Evolutionary conservation across 441 rosid species (phyloP), one percentile per base, ranked within the genome.

Genomic region (Lepidium campestre): DNA sequence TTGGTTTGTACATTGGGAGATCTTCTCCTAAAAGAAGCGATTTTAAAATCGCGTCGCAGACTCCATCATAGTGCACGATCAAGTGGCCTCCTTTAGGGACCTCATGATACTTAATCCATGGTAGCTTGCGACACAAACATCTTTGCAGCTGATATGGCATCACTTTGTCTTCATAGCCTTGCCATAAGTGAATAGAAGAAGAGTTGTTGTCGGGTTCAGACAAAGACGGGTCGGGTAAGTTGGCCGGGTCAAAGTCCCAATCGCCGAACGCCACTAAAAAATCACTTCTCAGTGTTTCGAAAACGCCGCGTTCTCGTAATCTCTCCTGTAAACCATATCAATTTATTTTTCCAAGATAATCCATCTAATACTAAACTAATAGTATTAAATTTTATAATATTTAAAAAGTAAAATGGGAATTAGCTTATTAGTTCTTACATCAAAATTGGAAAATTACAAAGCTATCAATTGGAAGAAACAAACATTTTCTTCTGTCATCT

Each of bases 161-260:
- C 13, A 86, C 83, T 75, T 83, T 86, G 65, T 86, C 92, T 72
- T 86, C 82, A n/a, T 60, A 56, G 20, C 92, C 92, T 68, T 86
- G 89, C 92, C 92, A 86, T 35, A 84, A 78, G 44, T 86, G 86
- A 68, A 84, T 82, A 8, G 73, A 70, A 20, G 73, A 57, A 37
- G 48, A 32, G n/a, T 31, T 57, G 31, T 42, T 72, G 27, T 65
- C 50, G 4, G 49, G 56, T 36, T 25, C 46, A 0, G 44, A 58
- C 12, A 7, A 20, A 70, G 82, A 86, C 19, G 81, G 91, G 25
- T 81, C 65, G 2, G 70, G 44, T 49, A 84, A 37, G 5, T 77
- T 77, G 25, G 77, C 57, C 2, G 89, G 92, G 64, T 84, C 86
- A 31, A 86, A 86, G 19, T 78, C 85, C 92, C 92, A 86, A 10